Evolutionary conservation across 2,329 filamentous ascomycete genomes (phyloP).

Genomic region (Zasmidium citrigriseum): DNA sequence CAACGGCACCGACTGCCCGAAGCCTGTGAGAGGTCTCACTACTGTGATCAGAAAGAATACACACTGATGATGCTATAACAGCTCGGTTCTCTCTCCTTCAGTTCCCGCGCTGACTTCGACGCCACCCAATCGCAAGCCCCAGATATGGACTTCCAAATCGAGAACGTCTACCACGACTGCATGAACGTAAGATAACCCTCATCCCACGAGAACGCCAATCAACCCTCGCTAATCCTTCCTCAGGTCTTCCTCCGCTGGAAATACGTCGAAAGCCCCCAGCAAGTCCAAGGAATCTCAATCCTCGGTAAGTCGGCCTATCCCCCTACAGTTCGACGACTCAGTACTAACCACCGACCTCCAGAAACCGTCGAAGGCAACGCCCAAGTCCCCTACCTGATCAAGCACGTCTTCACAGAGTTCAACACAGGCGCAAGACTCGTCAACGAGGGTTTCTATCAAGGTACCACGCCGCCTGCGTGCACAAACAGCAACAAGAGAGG

Average conservation of each 20-base stretch:
- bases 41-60: not conserved
- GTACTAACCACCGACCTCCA: constrained; percentile 3
- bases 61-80: not conserved
- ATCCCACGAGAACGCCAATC: too few relatives aligned
- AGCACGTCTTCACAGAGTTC: constrained; percentile 28
- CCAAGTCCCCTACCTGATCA: constrained; percentile 32
- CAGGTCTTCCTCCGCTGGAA: constrained; percentile 30
- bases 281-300: constrained; percentile 27
- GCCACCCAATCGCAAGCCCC: constrained; percentile 28
- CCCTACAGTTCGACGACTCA: too few relatives aligned
- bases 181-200: too few relatives aligned
- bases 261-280: constrained; percentile 24
- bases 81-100: constrained; percentile 23
- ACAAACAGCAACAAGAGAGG: constrained; percentile 1
- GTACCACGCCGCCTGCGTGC: constrained; percentile 2
- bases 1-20: too few relatives aligned
- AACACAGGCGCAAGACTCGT: constrained; percentile 22
- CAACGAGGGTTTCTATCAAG: constrained; percentile 3
- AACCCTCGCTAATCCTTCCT: too few relatives aligned
- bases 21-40: too few relatives aligned
- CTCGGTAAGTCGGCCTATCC: constrained; percentile 18
- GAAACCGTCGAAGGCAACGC: constrained; percentile 7
- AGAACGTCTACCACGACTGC: constrained; percentile 30
- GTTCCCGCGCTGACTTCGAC: constrained; percentile 20
- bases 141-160: constrained; percentile 25